Base-by-base conservation (phyloP, 2,329 filamentous ascomycete species). In the Sphaerostilbella broomeana region DNA sequence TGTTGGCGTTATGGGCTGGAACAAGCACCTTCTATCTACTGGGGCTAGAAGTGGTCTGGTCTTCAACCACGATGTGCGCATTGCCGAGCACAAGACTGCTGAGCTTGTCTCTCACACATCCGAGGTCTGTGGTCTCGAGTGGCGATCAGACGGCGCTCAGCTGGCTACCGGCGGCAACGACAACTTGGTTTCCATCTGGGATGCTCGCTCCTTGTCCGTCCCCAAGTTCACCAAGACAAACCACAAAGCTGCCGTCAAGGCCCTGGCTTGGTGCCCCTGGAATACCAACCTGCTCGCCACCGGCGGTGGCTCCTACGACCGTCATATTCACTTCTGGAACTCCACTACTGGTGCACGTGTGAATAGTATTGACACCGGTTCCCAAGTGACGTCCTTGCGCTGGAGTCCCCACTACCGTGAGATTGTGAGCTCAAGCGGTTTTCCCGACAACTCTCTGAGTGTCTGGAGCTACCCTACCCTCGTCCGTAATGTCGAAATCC, bases 311-410 rank as follows among this genome's bases (percentile, higher is more conserved):
- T 94, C 87, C 29, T 94, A 95, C 64, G 92, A 98, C 62, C 85
- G 88, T 53, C 86, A 95, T 68, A 98, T 98, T 64, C 92, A 98
- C 73, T 98, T 98, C 78, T 98, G 92, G 92, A 98, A 98, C 76
- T 94, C 89, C 32, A 97, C 92, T 16, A 95, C 90, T 4, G 92
- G 92, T 45, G 90, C 92, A 38, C 86, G 92, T 54, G 89, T 94
- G 69, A 98, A 98, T 81, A 94, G 87, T 75, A 97, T 98, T 64
- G 89, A 97, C 63, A 97, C 92, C 27, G 92, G 92, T 45, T 95
- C 88, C 32, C 92, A 98, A 65, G 94, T 98, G 42, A 98, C 92
- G 51, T 92, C 85, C 53, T 78, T 98, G 42, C 83, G 88, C 55
- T 98, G 92, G 92, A 94, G 86, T 74, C 87, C 88, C 47, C 83